Evolutionary conservation across 805 yeast genomes (phyloP).

Genomic region (Pachysolen tannophilus): DNA sequence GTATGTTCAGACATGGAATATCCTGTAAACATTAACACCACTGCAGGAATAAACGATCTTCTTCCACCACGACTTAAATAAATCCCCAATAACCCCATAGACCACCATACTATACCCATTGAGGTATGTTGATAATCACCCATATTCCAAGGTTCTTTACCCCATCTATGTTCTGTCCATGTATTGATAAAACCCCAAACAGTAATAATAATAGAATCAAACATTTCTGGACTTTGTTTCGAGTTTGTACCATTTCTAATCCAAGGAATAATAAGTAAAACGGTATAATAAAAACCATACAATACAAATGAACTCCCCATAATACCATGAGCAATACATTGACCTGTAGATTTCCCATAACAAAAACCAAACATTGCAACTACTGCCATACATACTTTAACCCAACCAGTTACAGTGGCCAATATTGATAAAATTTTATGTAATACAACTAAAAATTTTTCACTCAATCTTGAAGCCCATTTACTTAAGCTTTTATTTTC

Average conservation of each 20-base stretch:
- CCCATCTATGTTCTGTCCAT: constrained; percentile 96
- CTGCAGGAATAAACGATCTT: constrained; percentile 72
- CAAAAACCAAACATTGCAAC: constrained; percentile 85
- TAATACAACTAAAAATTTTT: constrained; percentile 21
- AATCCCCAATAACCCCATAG: constrained; percentile 83
- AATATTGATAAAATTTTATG: constrained; percentile 42
- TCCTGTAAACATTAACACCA: constrained; percentile 81
- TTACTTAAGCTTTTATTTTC: constrained; percentile 22
- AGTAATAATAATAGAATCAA: constrained; percentile 74
- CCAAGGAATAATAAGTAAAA: constrained; percentile 72
- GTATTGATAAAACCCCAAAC: constrained; percentile 92
- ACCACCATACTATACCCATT: constrained; percentile 97
- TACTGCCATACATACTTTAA: constrained; percentile 72
- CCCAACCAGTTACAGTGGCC: constrained; percentile 59
- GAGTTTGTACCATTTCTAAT: constrained; percentile 39
- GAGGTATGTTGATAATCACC: constrained; percentile 94
- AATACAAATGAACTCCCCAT: constrained; percentile 87
- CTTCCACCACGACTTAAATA: constrained; percentile 60
- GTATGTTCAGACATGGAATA: constrained; percentile 91
- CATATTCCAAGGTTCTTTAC: constrained; percentile 77
- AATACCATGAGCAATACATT: constrained; percentile 93
- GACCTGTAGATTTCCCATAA: constrained; percentile 77
- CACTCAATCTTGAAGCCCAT: constrained; percentile 29
- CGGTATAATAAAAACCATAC: constrained; percentile 65
- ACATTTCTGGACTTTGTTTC: constrained; percentile 71